These are phyloP conservation scores for Podila clonocystis DNA, from an alignment of 192 early-diverging fungal genomes.

Conservation along the genomic window DNA sequence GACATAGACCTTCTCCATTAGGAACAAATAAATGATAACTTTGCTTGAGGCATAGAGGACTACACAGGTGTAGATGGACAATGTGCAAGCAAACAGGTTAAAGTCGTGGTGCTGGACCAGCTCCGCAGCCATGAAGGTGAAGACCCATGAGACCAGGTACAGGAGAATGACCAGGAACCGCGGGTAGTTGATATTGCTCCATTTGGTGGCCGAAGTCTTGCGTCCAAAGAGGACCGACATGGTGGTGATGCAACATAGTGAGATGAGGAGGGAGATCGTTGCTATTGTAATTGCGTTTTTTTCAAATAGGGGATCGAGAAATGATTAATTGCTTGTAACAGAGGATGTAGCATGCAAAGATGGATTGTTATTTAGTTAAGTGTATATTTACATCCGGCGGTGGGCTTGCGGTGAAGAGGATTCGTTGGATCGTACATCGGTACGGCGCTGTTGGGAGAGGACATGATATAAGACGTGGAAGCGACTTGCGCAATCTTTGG, in stretches of 20 bases:
- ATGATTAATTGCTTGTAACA: neutral
- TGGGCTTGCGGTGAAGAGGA: no score
- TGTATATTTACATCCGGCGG: no score
- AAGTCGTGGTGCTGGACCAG: conserved; percentile 50
- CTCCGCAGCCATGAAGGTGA: conserved; percentile 24
- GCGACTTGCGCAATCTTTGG: no score
- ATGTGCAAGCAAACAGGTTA: conserved; percentile 35
- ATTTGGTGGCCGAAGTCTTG: conserved; percentile 39
- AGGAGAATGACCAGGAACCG: conserved; percentile 42
- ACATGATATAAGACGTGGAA: no score
- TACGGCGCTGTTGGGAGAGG: no score
- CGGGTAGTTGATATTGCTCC: conserved; percentile 41
- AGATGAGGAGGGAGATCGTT: conserved; percentile 35
- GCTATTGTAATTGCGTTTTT: neutral
- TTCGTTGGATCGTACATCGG: no score
- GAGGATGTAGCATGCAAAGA: neutral
- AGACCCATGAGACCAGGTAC: conserved; percentile 47
- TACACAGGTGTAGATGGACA: conserved; percentile 53
- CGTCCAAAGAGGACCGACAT: conserved; percentile 32
- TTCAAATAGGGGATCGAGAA: neutral
- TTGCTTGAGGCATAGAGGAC: conserved; percentile 56
- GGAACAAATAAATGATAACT: conserved; percentile 47
- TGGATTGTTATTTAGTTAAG: no score
- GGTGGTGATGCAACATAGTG: conserved; percentile 41
- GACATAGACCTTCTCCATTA: conserved; percentile 10